Conservation (phyloP, 495 filamentous ascomycete species). For the Tetracladium marchalianum region DNA sequence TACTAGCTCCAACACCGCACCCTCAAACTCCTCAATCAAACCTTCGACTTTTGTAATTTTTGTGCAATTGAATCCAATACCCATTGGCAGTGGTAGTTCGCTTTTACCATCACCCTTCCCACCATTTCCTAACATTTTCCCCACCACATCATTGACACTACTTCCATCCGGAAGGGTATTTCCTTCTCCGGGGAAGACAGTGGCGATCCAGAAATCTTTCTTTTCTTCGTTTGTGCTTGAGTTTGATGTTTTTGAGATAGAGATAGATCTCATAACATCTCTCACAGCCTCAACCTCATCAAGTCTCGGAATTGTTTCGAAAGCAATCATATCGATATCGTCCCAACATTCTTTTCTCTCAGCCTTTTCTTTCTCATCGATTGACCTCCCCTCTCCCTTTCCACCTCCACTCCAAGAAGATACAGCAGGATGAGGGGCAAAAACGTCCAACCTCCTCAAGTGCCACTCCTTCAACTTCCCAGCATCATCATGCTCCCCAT, state of each 20-base stretch:
- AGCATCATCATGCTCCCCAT: slow-evolving; percentile 30
- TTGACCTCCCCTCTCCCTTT: neutral
- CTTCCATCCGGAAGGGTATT: slow-evolving; percentile 36
- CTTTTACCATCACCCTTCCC: slow-evolving; percentile 7
- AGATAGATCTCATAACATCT: slow-evolving; percentile 18
- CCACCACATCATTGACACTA: slow-evolving; percentile 33
- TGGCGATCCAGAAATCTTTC: slow-evolving; percentile 48
- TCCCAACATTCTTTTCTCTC: slow-evolving; percentile 7
- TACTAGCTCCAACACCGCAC: slow-evolving; percentile 26
- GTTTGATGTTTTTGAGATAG: neutral
- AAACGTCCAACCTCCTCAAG: slow-evolving; percentile 37
- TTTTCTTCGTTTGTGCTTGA: neutral
- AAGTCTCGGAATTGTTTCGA: slow-evolving; percentile 51
- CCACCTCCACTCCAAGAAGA: slow-evolving; percentile 5
- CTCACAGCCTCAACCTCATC: slow-evolving; percentile 53
- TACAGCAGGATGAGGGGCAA: slow-evolving; percentile 19
- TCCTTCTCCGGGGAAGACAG: slow-evolving; percentile 45
- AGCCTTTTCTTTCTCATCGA: neutral
- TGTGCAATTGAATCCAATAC: slow-evolving; percentile 60
- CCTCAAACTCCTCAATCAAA: slow-evolving; percentile 37
- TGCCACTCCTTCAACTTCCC: slow-evolving; percentile 45
- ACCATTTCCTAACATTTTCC: slow-evolving; percentile 8
- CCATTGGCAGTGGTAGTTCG: slow-evolving; percentile 29
- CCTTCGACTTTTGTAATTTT: slow-evolving; percentile 40
- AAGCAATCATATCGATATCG: slow-evolving; percentile 45